Percentiles rank a stretch among this genome's conserved stretches.
Conservation (phyloP, 768 basidiomycete genomes). For the Tricholoma sp. region DNA sequence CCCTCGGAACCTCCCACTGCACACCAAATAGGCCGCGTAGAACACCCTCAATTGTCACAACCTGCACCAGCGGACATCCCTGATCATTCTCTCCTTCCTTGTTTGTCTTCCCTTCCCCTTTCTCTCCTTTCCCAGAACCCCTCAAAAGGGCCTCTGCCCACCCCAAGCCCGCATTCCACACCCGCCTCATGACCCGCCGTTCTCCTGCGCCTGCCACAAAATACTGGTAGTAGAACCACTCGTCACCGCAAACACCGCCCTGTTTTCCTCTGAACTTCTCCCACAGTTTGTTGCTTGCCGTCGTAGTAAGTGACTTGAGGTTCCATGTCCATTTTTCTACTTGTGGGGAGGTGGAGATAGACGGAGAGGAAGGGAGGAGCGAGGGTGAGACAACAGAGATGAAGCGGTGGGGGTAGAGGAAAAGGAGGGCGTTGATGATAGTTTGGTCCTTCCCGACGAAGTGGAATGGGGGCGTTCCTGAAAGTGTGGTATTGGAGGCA, state of each 20-base stretch:
- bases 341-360: constrained; percentile 3
- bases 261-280: neutral
- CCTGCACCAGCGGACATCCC: constrained; percentile 6
- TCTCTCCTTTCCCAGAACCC: constrained; percentile 2
- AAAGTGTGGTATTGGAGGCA: neutral
- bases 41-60: constrained; percentile 7
- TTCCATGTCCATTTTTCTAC: neutral
- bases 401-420: constrained; percentile 42
- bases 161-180: constrained; percentile 11
- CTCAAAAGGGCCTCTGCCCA: constrained; percentile 16
- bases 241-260: constrained; percentile 26
- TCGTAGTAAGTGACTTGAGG: neutral
- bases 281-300: constrained; percentile 1
- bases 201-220: constrained; percentile 31
- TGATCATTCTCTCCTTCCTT: neutral
- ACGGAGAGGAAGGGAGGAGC: constrained; percentile 14
- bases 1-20: constrained; percentile 10
- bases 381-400: constrained; percentile 28
- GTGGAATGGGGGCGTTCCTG: constrained; percentile 9
- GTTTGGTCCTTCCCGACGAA: constrained; percentile 60
- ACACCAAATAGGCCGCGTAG: constrained; percentile 12
- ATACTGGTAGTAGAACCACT: constrained; percentile 50
- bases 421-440: constrained; percentile 42
- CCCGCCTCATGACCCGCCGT: constrained; percentile 11
- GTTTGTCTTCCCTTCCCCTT: neutral